These are phyloP conservation scores for Exophiala viscosa DNA, from an alignment of 2,329 filamentous ascomycete species.

Conservation along the genomic window DNA sequence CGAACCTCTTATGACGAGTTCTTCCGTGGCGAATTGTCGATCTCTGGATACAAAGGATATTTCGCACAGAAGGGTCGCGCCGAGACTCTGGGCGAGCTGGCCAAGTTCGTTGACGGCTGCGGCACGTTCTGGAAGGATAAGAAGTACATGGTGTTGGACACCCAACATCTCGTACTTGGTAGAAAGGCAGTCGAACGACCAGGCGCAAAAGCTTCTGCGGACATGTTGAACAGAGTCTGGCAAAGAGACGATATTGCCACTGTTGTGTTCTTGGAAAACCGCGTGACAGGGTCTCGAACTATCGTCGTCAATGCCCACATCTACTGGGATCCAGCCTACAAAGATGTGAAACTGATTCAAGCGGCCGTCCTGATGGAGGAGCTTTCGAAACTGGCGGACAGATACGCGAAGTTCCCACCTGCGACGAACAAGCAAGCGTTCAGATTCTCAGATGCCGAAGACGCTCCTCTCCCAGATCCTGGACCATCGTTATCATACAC, in stretches of 20 bases:
- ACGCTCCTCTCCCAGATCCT: conserved; percentile 60
- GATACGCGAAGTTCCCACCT: conserved; percentile 73
- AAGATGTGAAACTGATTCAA: conserved; percentile 95
- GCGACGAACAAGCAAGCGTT: conserved; percentile 71
- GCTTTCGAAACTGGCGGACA: conserved; percentile 78
- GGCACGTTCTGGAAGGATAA: conserved; percentile 94
- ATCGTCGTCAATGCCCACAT: conserved; percentile 93
- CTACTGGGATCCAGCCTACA: conserved; percentile 86
- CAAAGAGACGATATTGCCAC: conserved; percentile 96
- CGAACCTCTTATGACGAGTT: conserved; percentile 87
- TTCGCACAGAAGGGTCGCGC: conserved; percentile 89
- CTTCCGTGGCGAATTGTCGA: conserved; percentile 80
- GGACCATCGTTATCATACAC: conserved; percentile 83
- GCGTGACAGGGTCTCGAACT: conserved; percentile 80
- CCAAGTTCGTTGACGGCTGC: conserved; percentile 88
- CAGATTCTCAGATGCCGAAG: conserved; percentile 50
- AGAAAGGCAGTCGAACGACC: conserved; percentile 89
- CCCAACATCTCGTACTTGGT: conserved; percentile 88
- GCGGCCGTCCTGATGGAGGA: conserved; percentile 93
- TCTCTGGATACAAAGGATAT: conserved; percentile 87
- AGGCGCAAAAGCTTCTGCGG: conserved; percentile 95
- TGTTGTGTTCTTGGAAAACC: conserved; percentile 87
- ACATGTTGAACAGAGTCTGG: conserved; percentile 98
- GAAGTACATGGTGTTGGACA: conserved; percentile 92
- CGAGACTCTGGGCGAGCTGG: conserved; percentile 87